Evolutionary conservation across 164 flowering plant genomes (phyloP).

Genomic region (Annona squamosa): DNA sequence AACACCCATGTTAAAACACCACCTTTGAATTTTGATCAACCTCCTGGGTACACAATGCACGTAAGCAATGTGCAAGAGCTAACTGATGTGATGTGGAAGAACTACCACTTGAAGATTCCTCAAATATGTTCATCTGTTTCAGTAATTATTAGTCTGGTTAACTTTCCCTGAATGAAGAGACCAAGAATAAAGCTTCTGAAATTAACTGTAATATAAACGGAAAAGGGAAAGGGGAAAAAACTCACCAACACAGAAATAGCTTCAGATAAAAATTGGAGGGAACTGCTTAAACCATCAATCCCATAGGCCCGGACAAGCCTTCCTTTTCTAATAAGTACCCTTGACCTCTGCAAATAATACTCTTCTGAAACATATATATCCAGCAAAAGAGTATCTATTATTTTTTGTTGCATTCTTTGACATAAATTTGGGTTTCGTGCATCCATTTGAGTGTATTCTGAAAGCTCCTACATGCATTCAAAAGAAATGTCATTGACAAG

Average conservation of each 20-base stretch:
- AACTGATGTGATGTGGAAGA: slow-evolving; percentile 35
- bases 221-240: slow-evolving; percentile 1
- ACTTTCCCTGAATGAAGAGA: slow-evolving; percentile 1
- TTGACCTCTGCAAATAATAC: slow-evolving; percentile 37
- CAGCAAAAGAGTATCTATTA: slow-evolving; percentile 44
- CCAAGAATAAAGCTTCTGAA: not conserved
- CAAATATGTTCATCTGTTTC: slow-evolving; percentile 30
- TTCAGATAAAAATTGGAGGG: slow-evolving; percentile 63
- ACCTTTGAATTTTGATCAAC: slow-evolving; percentile 61
- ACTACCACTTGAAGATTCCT: slow-evolving; percentile 9
- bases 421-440: slow-evolving; percentile 33
- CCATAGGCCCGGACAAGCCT: slow-evolving; percentile 39
- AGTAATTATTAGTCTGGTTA: slow-evolving; percentile 9
- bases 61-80: slow-evolving; percentile 63
- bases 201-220: not conserved
- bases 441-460: slow-evolving; percentile 53
- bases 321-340: slow-evolving; percentile 50
- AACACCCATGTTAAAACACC: slow-evolving; percentile 3
- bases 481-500: slow-evolving; percentile 1
- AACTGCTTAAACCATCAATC: slow-evolving; percentile 32
- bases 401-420: slow-evolving; percentile 55
- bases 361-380: slow-evolving; percentile 40
- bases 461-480: slow-evolving; percentile 50
- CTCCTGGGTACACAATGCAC: slow-evolving; percentile 65
- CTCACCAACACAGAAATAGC: slow-evolving; percentile 63